Evolutionary conservation across 306 rosid genomes (phyloP).

Genomic region (Prunus salicina): DNA sequence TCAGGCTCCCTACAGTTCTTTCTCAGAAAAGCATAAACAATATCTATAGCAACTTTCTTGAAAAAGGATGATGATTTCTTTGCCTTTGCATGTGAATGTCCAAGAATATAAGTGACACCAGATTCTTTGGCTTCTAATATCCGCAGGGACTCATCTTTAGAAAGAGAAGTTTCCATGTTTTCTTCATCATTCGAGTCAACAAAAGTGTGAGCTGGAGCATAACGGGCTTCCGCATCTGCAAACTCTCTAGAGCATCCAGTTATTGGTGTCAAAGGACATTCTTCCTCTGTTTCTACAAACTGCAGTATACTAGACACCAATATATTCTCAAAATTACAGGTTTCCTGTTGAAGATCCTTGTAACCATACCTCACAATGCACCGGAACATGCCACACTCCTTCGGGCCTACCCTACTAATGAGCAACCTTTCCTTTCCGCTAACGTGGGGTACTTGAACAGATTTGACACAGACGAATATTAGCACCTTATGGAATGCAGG

Average conservation of each 20-base stretch:
- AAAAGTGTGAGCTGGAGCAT: conserved; percentile 22
- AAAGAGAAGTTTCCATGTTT: conserved; percentile 16
- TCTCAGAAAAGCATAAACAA: conserved; percentile 58
- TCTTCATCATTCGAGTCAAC: conserved; percentile 19
- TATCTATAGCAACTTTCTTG: conserved; percentile 61
- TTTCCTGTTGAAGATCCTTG: conserved; percentile 69
- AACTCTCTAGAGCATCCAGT: conserved; percentile 22
- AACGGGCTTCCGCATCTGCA: conserved; percentile 20
- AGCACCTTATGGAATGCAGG: conserved; percentile 70
- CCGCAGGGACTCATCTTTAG: conserved; percentile 46
- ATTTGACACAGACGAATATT: conserved; percentile 58
- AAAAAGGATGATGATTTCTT: conserved; percentile 61
- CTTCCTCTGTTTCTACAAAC: conserved; percentile 58
- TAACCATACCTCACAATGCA: conserved; percentile 76
- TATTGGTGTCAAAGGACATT: conserved; percentile 19
- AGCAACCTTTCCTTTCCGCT: conserved; percentile 44
- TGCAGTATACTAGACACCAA: conserved; percentile 51
- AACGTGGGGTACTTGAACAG: conserved; percentile 57
- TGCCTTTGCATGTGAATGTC: conserved; percentile 72
- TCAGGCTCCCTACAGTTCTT: conserved; percentile 68
- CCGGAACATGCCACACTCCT: conserved; percentile 63
- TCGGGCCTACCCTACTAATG: conserved; percentile 61
- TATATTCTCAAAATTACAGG: conserved; percentile 54
- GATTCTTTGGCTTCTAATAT: conserved; percentile 71
- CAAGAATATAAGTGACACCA: conserved; percentile 70